phyloP scores from a whole-genome alignment of 345 rosid species.

The Hibiscus tridactylites region DNA sequence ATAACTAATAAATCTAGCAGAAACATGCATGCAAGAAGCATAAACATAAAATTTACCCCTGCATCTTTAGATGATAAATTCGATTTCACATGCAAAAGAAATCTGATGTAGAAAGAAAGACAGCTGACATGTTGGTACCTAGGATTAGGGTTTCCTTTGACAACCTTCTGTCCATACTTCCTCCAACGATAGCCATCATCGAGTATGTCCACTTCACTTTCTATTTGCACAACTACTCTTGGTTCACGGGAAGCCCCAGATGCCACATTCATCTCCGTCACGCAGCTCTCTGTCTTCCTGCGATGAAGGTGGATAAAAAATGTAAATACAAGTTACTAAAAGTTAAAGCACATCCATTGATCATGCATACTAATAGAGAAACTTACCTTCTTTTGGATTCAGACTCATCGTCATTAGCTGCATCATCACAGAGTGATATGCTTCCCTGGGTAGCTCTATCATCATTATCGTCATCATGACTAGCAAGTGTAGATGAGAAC shows the following conservation, averaged over 20 bases:
- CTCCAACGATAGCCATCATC: constrained; percentile 78
- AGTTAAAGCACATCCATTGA: not conserved
- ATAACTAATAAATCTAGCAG: not conserved
- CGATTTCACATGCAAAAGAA: not conserved
- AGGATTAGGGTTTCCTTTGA: constrained; percentile 71
- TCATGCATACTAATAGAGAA: not conserved
- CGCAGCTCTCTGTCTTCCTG: constrained; percentile 48
- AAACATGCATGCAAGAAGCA: not conserved
- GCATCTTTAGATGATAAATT: not conserved
- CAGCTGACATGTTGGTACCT: constrained; percentile 29
- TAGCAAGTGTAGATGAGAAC: constrained; percentile 39
- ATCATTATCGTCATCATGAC: constrained; percentile 48
- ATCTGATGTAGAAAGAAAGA: not conserved
- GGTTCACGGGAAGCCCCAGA: constrained; percentile 55
- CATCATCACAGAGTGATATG: constrained; percentile 28
- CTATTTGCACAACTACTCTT: constrained; percentile 57
- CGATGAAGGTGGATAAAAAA: not conserved
- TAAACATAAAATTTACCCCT: not conserved
- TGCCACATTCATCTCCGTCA: constrained; percentile 36
- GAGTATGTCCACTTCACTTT: constrained; percentile 61
- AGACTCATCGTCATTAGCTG: constrained; percentile 39
- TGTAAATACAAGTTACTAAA: not conserved
- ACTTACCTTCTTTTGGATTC: constrained; percentile 53
- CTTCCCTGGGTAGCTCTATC: constrained; percentile 39
- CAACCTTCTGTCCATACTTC: constrained; percentile 71